phyloP scores from a whole-genome alignment of 208 protist species.

The Jaenimonas drosophilae region DNA sequence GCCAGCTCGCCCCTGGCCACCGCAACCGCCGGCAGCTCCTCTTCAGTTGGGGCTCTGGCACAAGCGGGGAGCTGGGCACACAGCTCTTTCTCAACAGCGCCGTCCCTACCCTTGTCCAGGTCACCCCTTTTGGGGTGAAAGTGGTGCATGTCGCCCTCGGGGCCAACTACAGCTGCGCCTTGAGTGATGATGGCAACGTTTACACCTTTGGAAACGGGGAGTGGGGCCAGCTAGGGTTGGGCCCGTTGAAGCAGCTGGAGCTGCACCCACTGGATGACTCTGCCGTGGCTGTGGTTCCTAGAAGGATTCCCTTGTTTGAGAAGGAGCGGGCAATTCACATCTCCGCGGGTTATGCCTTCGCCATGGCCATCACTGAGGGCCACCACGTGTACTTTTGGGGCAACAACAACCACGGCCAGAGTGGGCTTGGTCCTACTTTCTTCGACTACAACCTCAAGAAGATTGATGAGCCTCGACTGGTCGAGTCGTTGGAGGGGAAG shows the following conservation, averaged over 20 bases:
- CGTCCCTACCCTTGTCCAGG: conserved; percentile 41
- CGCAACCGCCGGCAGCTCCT: conserved; percentile 37
- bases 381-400: conserved; percentile 86
- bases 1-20: conserved; percentile 22
- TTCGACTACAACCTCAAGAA: conserved; percentile 49
- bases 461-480: conserved; percentile 55
- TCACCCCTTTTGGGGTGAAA: conserved; percentile 49
- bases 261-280: conserved; percentile 24
- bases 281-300: conserved; percentile 44
- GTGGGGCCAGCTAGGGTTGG: conserved; percentile 82
- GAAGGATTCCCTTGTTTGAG: conserved; percentile 65
- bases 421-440: conserved; percentile 48
- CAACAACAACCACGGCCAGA: conserved; percentile 88
- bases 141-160: conserved; percentile 70
- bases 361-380: conserved; percentile 57
- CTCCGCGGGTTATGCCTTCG: conserved; percentile 74
- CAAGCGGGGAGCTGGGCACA: conserved; percentile 72
- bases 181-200: conserved; percentile 44
- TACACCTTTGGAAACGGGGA: conserved; percentile 78
- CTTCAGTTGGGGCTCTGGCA: conserved; percentile 75
- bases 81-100: conserved; percentile 40
- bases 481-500: conserved; percentile 54
- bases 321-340: conserved; percentile 33
- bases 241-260: conserved; percentile 21
- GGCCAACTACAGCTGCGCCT: conserved; percentile 72